These are phyloP conservation scores for Dionaea muscipula DNA, from an alignment of 179 eudicot species.

Conservation along the genomic window DNA sequence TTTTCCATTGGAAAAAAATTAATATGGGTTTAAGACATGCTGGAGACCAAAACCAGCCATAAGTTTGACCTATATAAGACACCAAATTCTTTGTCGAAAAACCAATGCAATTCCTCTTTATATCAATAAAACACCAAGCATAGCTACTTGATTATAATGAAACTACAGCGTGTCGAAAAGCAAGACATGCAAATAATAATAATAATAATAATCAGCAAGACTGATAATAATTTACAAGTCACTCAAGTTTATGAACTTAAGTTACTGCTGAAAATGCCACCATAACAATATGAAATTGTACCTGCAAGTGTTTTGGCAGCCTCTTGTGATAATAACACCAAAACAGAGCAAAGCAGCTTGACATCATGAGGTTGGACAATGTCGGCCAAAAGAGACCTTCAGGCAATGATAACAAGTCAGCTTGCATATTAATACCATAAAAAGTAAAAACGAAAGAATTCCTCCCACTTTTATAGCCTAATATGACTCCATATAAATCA, in stretches of 20 bases:
- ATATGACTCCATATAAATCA: background rate
- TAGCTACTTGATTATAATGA: too few relatives aligned
- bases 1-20: too few relatives aligned
- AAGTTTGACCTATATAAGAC: too few relatives aligned
- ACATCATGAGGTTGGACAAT: slow-evolving; percentile 80
- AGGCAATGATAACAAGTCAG: slow-evolving; percentile 11
- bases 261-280: background rate
- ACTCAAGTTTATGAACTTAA: background rate
- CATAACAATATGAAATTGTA: slow-evolving; percentile 11
- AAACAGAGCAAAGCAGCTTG: slow-evolving; percentile 80
- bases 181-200: too few relatives aligned
- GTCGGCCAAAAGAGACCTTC: slow-evolving; percentile 89
- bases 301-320: slow-evolving; percentile 70
- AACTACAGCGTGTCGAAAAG: too few relatives aligned
- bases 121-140: too few relatives aligned
- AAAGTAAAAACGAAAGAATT: background rate
- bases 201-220: too few relatives aligned
- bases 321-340: slow-evolving; percentile 67
- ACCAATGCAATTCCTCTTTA: too few relatives aligned
- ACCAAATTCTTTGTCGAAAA: too few relatives aligned
- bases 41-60: too few relatives aligned
- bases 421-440: background rate
- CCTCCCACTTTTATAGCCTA: background rate
- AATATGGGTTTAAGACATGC: too few relatives aligned
- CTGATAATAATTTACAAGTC: background rate